A percentile compares a stretch with the other conserved stretches of the same genome.
Evolutionary conservation across 352 stramenopile genomes (phyloP).

Genomic region (Globisporangium nunn): DNA sequence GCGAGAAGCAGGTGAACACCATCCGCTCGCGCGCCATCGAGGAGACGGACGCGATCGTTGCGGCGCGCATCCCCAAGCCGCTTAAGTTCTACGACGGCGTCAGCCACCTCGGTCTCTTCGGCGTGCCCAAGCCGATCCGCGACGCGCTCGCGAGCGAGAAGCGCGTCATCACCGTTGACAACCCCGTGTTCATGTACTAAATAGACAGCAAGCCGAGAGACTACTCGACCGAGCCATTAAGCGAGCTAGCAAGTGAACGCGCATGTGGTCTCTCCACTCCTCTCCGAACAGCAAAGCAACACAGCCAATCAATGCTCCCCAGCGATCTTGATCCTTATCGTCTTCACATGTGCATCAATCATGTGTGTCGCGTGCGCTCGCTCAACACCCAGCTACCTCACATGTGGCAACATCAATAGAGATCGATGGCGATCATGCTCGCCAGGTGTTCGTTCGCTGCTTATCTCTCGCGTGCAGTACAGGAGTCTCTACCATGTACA

Average conservation of each 20-base stretch:
- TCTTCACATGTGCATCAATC: too few species aligned
- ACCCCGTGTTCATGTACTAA: constrained; percentile 96
- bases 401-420: too few species aligned
- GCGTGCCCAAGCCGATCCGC: constrained; percentile 88
- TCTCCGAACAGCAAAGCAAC: too few species aligned
- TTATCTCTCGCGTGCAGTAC: background rate
- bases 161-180: constrained; percentile 93
- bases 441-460: constrained; percentile 5
- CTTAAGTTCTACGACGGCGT: constrained; percentile 92
- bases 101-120: constrained; percentile 87
- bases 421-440: constrained; percentile 7
- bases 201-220: constrained; percentile 8
- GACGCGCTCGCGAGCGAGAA: constrained; percentile 81
- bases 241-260: background rate
- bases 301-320: too few species aligned
- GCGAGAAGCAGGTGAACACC: constrained; percentile 35
- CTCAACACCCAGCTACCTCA: too few species aligned
- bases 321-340: too few species aligned
- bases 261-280: too few species aligned
- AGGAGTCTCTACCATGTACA: background rate
- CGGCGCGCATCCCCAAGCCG: constrained; percentile 41
- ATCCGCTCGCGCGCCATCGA: constrained; percentile 49
- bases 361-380: too few species aligned
- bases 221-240: too few species aligned
- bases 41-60: constrained; percentile 62